phyloP scores from a whole-genome alignment of 164 flowering plant genomes.

The Buxus sempervirens region DNA sequence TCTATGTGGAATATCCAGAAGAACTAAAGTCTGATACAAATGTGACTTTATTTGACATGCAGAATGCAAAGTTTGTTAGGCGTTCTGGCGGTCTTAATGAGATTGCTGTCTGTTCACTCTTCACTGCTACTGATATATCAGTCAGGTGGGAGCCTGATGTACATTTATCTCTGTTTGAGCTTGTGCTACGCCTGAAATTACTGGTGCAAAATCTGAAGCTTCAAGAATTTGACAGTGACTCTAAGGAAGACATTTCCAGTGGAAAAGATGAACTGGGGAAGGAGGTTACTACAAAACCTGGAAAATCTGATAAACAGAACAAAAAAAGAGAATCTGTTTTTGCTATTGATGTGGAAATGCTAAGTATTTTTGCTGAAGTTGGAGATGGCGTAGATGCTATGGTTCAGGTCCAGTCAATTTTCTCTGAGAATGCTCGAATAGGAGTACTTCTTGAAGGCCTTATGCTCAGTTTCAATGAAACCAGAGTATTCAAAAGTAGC shows the following conservation, averaged over 20 bases:
- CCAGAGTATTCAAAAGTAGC: conserved; percentile 77
- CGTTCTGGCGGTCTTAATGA: conserved; percentile 86
- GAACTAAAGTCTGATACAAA: conserved; percentile 45
- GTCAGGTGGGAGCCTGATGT: conserved; percentile 97
- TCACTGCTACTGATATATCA: conserved; percentile 88
- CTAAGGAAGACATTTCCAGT: conserved; percentile 24
- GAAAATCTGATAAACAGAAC: conserved; percentile 39
- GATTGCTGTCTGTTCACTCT: conserved; percentile 81
- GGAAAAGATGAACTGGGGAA: conserved; percentile 33
- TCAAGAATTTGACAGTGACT: conserved; percentile 30
- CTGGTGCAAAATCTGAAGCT: conserved; percentile 57
- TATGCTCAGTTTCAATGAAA: conserved; percentile 63
- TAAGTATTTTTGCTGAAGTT: conserved; percentile 73
- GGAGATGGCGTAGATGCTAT: conserved; percentile 74
- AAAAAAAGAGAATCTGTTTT: conserved; percentile 77
- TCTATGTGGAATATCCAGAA: conserved; percentile 65
- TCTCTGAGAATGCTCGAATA: conserved; percentile 86
- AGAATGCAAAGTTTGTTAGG: conserved; percentile 89
- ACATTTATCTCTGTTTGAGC: conserved; percentile 80
- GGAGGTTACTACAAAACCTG: conserved; percentile 38
- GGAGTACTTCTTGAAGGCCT: conserved; percentile 97
- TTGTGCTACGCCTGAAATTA: conserved; percentile 55
- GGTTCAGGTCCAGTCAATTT: conserved; percentile 71
- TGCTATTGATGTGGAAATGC: conserved; percentile 92
- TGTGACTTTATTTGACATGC: conserved; percentile 80